phyloP scores from a whole-genome alignment of 139 green algal genomes.

The Gonium pectorale region DNA sequence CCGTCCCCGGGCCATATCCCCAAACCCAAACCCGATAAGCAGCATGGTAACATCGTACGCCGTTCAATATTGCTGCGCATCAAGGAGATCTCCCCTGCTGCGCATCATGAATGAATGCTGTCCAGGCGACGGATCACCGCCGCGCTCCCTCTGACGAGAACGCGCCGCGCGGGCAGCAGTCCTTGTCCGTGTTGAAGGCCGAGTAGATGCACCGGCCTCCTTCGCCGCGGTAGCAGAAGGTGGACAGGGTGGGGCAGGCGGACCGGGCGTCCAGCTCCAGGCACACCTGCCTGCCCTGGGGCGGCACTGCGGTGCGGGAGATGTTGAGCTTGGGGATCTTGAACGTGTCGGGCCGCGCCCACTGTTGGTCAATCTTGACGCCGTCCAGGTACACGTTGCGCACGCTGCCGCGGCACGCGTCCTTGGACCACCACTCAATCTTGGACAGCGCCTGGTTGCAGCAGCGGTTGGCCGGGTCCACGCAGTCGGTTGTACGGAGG shows the following conservation, averaged over 20 bases:
- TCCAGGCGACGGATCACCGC: too few species aligned
- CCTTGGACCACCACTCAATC: slow-evolving; percentile 35
- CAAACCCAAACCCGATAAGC: too few species aligned
- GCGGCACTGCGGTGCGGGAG: not conserved
- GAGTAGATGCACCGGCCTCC: slow-evolving; percentile 5
- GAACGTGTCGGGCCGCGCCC: not conserved
- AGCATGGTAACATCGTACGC: too few species aligned
- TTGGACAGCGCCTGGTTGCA: slow-evolving; percentile 4
- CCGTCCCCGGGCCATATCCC: too few species aligned
- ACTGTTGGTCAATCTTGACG: slow-evolving; percentile 34
- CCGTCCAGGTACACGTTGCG: not conserved
- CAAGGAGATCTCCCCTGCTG: too few species aligned
- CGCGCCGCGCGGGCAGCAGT: not conserved
- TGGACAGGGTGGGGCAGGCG: not conserved
- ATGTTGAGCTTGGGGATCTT: slow-evolving; percentile 27
- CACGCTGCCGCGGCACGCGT: slow-evolving; percentile 16
- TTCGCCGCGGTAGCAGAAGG: slow-evolving; percentile 16
- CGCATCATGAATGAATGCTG: too few species aligned
- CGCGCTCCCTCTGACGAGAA: too few species aligned
- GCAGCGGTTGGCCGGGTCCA: slow-evolving; percentile 3
- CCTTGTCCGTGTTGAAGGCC: not conserved
- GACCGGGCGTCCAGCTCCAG: not conserved
- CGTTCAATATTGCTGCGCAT: too few species aligned
- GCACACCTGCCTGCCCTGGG: not conserved
- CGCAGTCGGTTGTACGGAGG: not conserved